Evolutionary conservation across 176 grass and related monocot species (phyloP).

Genomic region (Rhynchospora breviuscula): DNA sequence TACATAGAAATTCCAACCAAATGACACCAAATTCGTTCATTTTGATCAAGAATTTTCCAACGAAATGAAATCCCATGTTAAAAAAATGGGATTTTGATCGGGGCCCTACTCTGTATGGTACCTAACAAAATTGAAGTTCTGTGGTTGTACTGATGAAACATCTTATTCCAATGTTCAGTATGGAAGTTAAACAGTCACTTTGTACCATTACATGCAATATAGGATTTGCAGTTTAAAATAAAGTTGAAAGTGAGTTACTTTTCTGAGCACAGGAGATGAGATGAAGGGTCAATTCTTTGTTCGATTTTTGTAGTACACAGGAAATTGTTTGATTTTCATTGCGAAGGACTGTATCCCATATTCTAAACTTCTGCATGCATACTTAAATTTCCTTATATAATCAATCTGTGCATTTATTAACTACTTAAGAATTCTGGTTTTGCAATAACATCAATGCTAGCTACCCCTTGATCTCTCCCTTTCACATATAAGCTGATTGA

Average conservation of each 20-base stretch:
- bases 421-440: not conserved
- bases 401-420: not conserved
- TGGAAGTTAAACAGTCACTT: not conserved
- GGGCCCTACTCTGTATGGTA: not conserved
- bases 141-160: slow-evolving; percentile 18
- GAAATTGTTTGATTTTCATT: not conserved
- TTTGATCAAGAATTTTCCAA: no score
- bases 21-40: no score
- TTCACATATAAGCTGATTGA: not conserved
- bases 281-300: not conserved
- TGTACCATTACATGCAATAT: not conserved
- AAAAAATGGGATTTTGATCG: no score
- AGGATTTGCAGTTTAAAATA: not conserved
- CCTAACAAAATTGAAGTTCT: not conserved
- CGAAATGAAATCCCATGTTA: no score
- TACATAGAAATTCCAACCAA: no score
- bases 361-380: not conserved
- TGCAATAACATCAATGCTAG: slow-evolving; percentile 4
- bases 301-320: not conserved
- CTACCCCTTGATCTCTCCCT: not conserved
- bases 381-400: not conserved
- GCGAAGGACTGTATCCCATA: not conserved
- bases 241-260: not conserved
- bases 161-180: slow-evolving; percentile 21
- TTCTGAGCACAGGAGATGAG: not conserved